Percentiles rank a stretch among this genome's conserved stretches.
phyloP scores from a whole-genome alignment of 2,329 filamentous ascomycete genomes.

The Cucurbitaria berberidis region DNA sequence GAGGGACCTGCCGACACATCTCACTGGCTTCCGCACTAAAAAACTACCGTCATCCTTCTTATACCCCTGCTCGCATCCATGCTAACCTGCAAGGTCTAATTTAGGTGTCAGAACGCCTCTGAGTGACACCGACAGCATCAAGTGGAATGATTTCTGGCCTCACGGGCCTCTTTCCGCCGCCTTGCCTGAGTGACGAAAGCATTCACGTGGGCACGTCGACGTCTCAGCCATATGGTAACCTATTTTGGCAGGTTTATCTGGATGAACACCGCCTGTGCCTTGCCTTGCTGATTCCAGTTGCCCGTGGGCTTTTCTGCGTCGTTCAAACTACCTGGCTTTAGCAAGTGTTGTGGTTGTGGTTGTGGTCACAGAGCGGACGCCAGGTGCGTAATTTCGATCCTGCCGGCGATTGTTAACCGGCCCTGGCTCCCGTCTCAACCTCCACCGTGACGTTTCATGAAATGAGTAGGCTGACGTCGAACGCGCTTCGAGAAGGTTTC shows the following conservation, averaged over 20 bases:
- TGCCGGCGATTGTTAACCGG: slow-evolving; percentile 40
- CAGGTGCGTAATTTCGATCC: slow-evolving; percentile 38
- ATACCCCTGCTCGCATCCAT: slow-evolving; percentile 6
- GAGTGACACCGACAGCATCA: slow-evolving; percentile 6
- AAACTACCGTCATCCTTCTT: slow-evolving; percentile 18
- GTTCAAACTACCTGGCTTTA: slow-evolving; percentile 25
- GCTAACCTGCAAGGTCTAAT: not conserved
- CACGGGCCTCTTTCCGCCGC: slow-evolving; percentile 10
- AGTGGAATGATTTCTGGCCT: slow-evolving; percentile 7
- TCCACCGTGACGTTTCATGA: slow-evolving; percentile 20
- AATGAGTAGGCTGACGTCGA: slow-evolving; percentile 32
- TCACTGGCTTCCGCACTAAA: slow-evolving; percentile 32
- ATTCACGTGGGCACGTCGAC: slow-evolving; percentile 20
- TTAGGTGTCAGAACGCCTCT: slow-evolving; percentile 8
- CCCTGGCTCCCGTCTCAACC: slow-evolving; percentile 24
- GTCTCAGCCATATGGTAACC: slow-evolving; percentile 9
- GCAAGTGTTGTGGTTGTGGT: too few species aligned
- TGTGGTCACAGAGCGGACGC: slow-evolving; percentile 16
- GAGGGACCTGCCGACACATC: slow-evolving; percentile 31
- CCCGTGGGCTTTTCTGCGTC: too few species aligned
- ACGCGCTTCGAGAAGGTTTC: slow-evolving; percentile 42
- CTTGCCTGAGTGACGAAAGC: slow-evolving; percentile 2
- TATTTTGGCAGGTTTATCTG: slow-evolving; percentile 26
- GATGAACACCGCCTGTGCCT: slow-evolving; percentile 14
- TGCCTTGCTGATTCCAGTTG: slow-evolving; percentile 25